A percentile compares a stretch with the other conserved stretches of the same genome.
phyloP scores from a whole-genome alignment of 2,329 filamentous ascomycete genomes.

The Raffaelea ambrosiae region DNA sequence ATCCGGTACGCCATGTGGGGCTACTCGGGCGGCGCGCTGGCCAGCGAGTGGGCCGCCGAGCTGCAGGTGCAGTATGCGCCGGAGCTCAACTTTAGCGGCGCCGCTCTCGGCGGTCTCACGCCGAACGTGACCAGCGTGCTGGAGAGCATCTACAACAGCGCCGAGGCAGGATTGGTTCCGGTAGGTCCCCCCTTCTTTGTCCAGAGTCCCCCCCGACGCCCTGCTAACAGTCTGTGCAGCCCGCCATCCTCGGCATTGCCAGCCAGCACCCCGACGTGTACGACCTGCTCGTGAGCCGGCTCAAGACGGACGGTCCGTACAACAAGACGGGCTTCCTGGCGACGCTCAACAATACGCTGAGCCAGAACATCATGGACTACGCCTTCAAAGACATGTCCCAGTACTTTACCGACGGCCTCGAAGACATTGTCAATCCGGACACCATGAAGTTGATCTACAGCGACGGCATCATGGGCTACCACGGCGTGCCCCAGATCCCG shows the following conservation, averaged over 20 bases:
- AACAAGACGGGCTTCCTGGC: conserved; percentile 25
- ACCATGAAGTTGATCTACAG: conserved; percentile 16
- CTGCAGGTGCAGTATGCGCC: conserved; percentile 38
- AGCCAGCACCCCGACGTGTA: conserved; percentile 23
- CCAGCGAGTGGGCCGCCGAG: conserved; percentile 41
- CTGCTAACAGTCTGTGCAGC: conserved; percentile 12
- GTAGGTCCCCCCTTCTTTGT: too few relatives aligned
- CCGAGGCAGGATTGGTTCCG: conserved; percentile 26
- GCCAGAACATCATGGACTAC: conserved; percentile 20
- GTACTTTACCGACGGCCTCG: conserved; percentile 31
- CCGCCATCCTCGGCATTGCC: conserved; percentile 25
- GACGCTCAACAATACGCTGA: conserved; percentile 18
- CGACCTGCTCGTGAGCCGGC: conserved; percentile 16
- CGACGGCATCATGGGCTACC: conserved; percentile 24
- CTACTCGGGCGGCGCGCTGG: conserved; percentile 42
- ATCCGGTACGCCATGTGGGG: conserved; percentile 38
- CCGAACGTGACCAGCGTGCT: conserved; percentile 30
- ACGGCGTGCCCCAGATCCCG: conserved; percentile 35
- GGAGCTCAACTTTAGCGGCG: conserved; percentile 34
- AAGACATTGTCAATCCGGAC: conserved; percentile 10
- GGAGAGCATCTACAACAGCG: conserved; percentile 19
- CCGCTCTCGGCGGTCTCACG: conserved; percentile 35
- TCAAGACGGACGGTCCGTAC: conserved; percentile 21
- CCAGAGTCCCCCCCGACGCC: too few relatives aligned
- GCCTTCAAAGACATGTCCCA: conserved; percentile 24